These are phyloP conservation scores for Micractinium conductrix DNA, from an alignment of 139 green algal species.

Conservation along the genomic window DNA sequence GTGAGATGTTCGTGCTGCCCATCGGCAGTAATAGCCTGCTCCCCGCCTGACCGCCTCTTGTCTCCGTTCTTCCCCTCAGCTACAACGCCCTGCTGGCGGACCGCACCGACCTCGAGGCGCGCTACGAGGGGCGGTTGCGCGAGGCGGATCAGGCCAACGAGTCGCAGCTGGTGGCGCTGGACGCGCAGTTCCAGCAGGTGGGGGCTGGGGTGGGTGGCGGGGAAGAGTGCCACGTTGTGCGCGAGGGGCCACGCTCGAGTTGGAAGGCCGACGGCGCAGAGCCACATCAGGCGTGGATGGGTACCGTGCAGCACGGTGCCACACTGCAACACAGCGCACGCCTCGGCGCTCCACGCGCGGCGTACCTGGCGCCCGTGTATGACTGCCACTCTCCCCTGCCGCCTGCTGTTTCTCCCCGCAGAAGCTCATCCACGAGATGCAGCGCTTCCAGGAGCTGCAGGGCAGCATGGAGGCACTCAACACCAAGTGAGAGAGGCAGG, in stretches of 20 bases:
- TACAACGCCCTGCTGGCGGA: conserved; percentile 62
- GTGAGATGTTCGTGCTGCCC: too few species aligned
- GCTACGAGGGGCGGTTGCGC: conserved; percentile 85
- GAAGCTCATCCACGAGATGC: conserved; percentile 89
- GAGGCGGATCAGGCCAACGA: conserved; percentile 59
- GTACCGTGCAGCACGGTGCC: too few species aligned
- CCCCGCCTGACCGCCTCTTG: not conserved
- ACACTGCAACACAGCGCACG: too few species aligned
- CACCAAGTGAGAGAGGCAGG: not conserved
- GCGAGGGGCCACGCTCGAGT: too few species aligned
- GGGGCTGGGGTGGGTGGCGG: too few species aligned
- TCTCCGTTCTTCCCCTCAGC: conserved; percentile 5
- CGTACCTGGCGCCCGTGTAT: too few species aligned
- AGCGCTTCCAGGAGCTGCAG: conserved; percentile 76
- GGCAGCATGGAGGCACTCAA: conserved; percentile 22
- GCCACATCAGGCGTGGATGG: too few species aligned
- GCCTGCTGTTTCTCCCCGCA: conserved; percentile 61
- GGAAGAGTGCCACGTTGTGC: too few species aligned
- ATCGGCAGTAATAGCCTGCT: not conserved
- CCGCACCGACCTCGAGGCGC: conserved; percentile 83
- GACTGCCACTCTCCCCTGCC: too few species aligned
- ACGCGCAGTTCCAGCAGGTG: conserved; percentile 79
- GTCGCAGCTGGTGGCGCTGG: conserved; percentile 67
- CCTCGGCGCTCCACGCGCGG: too few species aligned
- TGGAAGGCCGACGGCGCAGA: too few species aligned